Base-by-base conservation (phyloP, 352 stramenopile genomes). In the Phytophthora pinifolia region DNA sequence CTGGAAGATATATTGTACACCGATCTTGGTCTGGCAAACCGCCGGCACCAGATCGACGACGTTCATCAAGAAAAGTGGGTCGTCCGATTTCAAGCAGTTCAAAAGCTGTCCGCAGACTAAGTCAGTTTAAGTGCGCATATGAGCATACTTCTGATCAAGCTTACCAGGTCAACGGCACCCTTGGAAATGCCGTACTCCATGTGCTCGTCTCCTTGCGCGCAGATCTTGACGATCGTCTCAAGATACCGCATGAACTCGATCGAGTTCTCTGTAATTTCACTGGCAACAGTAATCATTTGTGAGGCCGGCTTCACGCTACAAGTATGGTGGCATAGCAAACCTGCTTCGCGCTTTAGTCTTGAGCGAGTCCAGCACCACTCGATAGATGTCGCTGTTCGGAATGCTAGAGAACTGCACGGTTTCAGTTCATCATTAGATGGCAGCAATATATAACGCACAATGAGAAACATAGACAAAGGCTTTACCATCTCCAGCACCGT, bases 21-120 rank as follows among this genome's bases (percentile, higher is more conserved):
- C 85, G 22, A 78, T 54, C 12, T 77, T 72, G 5, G 80, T 92
- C 30, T 79, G 67, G 47, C 80, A 88, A 13, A 94, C 48, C 12
- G 78, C 83, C 1, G 83, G 83, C 14, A 94, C 59, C 43, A 94
- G 65, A 51, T 94, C 85, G 10, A 93, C 65, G 15, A 94, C 66
- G 42, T 91, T 94, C 81, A 94, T 88, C 56, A 92, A 57, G 50
- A 93, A 92, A 15, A 94, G 59, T 5, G 79, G 60, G 43, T 94
- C 85, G n/a, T 78, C 71, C 8, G 83, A 91, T 58, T 87, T 75
- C 30, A 94, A 62, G 33, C 79, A 83, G 22, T 82, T 62, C 31
- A 94, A 44, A 53, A 94, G 71, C 85, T 93, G 44, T 36, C 5
- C 27, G 47, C 27, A 50, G 9, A 43, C 20, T 30, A 54, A 14